phyloP scores from a whole-genome alignment of 2,329 filamentous ascomycete species.

The Verticillium nonalfalfae region DNA sequence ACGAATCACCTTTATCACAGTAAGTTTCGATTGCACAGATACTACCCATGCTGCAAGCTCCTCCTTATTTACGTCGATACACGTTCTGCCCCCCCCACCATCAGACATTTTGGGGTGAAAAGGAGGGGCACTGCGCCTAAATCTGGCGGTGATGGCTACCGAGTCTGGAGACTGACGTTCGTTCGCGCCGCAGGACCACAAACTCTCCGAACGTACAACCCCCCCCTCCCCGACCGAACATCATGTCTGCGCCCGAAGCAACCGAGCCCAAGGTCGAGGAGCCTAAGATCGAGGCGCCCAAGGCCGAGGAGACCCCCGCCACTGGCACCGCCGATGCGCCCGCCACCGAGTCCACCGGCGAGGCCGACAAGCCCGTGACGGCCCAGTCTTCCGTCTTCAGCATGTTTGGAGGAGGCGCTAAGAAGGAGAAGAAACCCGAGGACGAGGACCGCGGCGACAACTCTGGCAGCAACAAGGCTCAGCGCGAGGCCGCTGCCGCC shows the following conservation, averaged over 20 bases:
- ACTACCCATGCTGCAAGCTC: neutral
- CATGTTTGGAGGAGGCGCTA: constrained; percentile 97
- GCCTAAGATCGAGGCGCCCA: constrained; percentile 33
- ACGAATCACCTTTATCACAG: constrained; percentile 6
- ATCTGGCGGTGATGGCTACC: constrained; percentile 3
- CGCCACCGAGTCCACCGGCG: constrained; percentile 10
- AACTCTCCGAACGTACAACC: neutral
- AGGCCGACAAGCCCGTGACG: constrained; percentile 37
- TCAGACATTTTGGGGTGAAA: neutral
- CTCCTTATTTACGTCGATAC: neutral
- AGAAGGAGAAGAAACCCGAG: constrained; percentile 91
- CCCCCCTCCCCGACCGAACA: constrained; percentile 12
- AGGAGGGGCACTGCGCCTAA: constrained; percentile 6
- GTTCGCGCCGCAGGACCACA: constrained; percentile 3
- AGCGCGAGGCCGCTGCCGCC: constrained; percentile 55
- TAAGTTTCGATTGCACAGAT: neutral
- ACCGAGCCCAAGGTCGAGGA: constrained; percentile 50
- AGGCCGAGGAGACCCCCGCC: constrained; percentile 17
- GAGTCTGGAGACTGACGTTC: constrained; percentile 5
- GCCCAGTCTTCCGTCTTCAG: constrained; percentile 70
- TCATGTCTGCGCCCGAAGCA: constrained; percentile 43
- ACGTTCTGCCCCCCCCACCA: neutral
- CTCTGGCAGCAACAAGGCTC: constrained; percentile 81
- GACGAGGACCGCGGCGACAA: constrained; percentile 77
- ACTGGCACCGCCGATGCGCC: constrained; percentile 13